phyloP scores from a whole-genome alignment of 1,139 yeast species.

The Geotrichum siamense region DNA sequence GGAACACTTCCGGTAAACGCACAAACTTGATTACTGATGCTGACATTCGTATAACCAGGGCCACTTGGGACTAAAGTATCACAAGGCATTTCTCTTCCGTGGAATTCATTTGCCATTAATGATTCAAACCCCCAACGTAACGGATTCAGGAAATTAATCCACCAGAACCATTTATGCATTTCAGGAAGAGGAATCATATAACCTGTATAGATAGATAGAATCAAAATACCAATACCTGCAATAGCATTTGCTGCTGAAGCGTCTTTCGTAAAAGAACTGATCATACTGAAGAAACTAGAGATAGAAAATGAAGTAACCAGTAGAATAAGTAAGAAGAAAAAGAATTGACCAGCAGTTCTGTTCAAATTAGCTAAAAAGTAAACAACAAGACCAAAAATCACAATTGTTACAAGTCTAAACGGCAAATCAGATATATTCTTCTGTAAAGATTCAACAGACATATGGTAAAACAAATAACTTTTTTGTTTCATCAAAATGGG shows the following conservation, averaged over 20 bases:
- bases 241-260: conserved; percentile 53
- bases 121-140: conserved; percentile 43
- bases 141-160: conserved; percentile 46
- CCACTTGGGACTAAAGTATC: conserved; percentile 32
- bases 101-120: conserved; percentile 43
- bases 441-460: conserved; percentile 41
- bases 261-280: conserved; percentile 49
- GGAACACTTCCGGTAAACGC: conserved; percentile 37
- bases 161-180: conserved; percentile 48
- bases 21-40: conserved; percentile 39
- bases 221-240: conserved; percentile 44
- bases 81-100: conserved; percentile 39
- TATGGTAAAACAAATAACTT: conserved; percentile 41
- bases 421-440: conserved; percentile 36
- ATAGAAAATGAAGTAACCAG: conserved; percentile 37
- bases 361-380: conserved; percentile 39
- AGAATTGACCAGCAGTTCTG: conserved; percentile 39
- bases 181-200: conserved; percentile 43
- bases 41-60: conserved; percentile 34
- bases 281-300: conserved; percentile 51
- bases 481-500: conserved; percentile 41
- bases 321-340: conserved; percentile 35
- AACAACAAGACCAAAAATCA: conserved; percentile 34
- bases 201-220: conserved; percentile 30
- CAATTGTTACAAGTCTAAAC: conserved; percentile 30